Base-by-base conservation (phyloP, 2,329 filamentous ascomycete species). In the Talaromyces sp. region DNA sequence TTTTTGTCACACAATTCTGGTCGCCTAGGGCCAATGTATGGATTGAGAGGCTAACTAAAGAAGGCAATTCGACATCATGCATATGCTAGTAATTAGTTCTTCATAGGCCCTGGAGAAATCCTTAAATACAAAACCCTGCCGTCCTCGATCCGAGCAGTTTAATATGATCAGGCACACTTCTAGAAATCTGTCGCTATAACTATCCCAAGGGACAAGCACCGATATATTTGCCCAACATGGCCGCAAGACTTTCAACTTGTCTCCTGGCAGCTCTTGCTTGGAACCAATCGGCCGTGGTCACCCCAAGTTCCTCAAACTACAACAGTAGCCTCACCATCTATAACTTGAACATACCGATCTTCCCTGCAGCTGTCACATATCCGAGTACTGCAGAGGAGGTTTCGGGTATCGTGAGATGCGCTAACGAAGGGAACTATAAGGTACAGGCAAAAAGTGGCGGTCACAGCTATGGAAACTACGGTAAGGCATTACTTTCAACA, bases 381-480 rank as follows among this genome's bases (percentile, higher is more conserved):
- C 77, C 77, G 1, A 61, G 70, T 65, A 77, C 73, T 10, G 69
- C 75, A 0, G 67, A 75, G 5, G 77, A 85, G 6, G 77, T 86
- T n/a, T 73, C 80, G 4, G 75, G 73, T 2, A 78, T 83, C 2
- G 77, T 86, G n/a, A 72, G 73, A 45, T 86, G 83, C 64, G 84
- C 82, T 2, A 70, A 71, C 1, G 69, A 77, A 25, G 67, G 73
- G 47, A 73, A 73, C 6, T 73, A 84, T 31, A 82, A 83, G 58
- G 81, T 86, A 2, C 83, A 83, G 45, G 76, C 83, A 2, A 81
- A 80, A 65, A 78, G 80, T 40, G 84, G 84, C 11, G 85, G 84
- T 0, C 84, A 86, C 69, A 82, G 80, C 47, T 86, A 84, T 71
- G 84, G 79, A 0, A 84, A 82, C 49, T 83, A 80, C 61, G 81